Base-by-base conservation (phyloP, 2,329 filamentous ascomycete species). In the Aspergillus fijiensis region DNA sequence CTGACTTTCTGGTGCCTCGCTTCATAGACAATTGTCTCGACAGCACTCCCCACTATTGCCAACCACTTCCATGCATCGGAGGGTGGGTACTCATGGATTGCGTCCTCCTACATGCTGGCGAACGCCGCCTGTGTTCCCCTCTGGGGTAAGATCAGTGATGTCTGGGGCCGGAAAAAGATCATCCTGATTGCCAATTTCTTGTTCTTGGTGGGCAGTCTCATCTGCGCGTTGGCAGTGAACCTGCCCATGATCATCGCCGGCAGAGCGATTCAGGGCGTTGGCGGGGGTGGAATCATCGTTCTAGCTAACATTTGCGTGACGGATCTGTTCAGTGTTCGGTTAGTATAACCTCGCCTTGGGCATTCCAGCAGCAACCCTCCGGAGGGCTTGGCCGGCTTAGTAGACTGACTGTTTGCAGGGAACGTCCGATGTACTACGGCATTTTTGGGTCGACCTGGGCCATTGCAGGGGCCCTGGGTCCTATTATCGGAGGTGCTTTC, bases 81-180 rank as follows among this genome's bases (percentile, higher is more conserved):
- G 63, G 73, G 77, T 61, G 76, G 78, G 45, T 80, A 80, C 64
- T 78, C 80, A 58, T 82, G 78, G 79, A 79, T 82, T 62, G 78
- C 79, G 19, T 79, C 77, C 16, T 76, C 79, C 10, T 81, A 79
- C 64, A 70, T 81, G 16, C 69, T 81, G 55, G 77, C 75, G 55
- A 78, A 80, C 64, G 76, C 80, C 23, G 72, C 78, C 14, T 76
- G 82, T 21, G 82, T 83, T 2, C 84, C 84, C 2, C 78, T 84
- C 33, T 87, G 85, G 84, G 85, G 85, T 23, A 88, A 88, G 67
- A 74, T 88, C 23, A 85, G 84, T 49, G 87, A 89, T 64, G 89
- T 89, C 60, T 89, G 84, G 76, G 87, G 87, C 2, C 79, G 87
- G 47, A 90, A 89, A 66, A 82, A 82, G 12, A 81, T 87, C 52